A percentile compares a stretch with the other conserved stretches of the same genome.
phyloP scores from a whole-genome alignment of 306 rosid genomes.

The Vachellia pachyceras region DNA sequence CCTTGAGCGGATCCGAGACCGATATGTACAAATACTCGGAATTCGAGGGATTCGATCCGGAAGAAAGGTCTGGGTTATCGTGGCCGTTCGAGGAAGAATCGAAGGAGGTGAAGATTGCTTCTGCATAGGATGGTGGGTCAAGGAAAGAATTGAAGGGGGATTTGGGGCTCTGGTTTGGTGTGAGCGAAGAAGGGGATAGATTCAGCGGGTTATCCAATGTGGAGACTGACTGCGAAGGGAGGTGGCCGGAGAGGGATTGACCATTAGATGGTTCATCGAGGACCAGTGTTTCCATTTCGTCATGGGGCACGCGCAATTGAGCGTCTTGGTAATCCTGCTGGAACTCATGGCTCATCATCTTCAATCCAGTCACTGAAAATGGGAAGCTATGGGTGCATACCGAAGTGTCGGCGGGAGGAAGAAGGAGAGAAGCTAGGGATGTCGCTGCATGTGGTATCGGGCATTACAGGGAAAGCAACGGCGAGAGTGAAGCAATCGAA shows the following conservation, averaged over 20 bases:
- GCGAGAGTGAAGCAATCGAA: background rate
- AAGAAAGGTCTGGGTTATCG: constrained; percentile 14
- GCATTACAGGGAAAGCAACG: constrained; percentile 10
- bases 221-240: constrained; percentile 36
- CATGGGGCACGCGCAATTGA: constrained; percentile 39
- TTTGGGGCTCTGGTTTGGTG: constrained; percentile 49
- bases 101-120: constrained; percentile 70
- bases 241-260: constrained; percentile 28
- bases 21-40: constrained; percentile 64
- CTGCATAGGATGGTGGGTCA: constrained; percentile 75
- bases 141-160: constrained; percentile 57
- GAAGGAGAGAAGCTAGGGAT: constrained; percentile 10
- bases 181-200: constrained; percentile 21
- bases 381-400: constrained; percentile 1
- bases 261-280: constrained; percentile 40
- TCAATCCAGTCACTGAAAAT: background rate
- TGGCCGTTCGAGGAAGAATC: constrained; percentile 52
- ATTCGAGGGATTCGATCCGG: constrained; percentile 53
- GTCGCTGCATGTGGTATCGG: background rate
- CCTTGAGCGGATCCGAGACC: constrained; percentile 86
- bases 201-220: constrained; percentile 47
- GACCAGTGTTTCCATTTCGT: constrained; percentile 55
- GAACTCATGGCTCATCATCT: constrained; percentile 48
- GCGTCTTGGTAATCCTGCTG: constrained; percentile 27
- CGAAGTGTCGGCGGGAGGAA: background rate